These are phyloP conservation scores for Quercus gilva DNA, from an alignment of 306 rosid species.

Conservation along the genomic window DNA sequence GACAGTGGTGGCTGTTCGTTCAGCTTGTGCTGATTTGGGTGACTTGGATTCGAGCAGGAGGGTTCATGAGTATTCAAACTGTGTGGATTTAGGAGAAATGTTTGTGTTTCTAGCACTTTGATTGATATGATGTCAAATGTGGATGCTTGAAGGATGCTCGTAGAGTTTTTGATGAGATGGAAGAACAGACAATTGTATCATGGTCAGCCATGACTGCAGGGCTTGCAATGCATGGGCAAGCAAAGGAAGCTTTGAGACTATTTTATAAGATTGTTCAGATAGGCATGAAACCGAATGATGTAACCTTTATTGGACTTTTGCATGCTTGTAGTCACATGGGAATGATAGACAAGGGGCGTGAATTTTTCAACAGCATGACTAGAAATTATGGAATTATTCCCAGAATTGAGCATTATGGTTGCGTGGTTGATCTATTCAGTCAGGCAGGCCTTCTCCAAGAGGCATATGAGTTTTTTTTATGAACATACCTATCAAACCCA, in stretches of 20 bases:
- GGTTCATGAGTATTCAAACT: constrained; percentile 38
- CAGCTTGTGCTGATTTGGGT: constrained; percentile 56
- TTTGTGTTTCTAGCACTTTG: constrained; percentile 37
- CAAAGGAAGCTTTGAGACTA: constrained; percentile 43
- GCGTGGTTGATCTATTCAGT: constrained; percentile 57
- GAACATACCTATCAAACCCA: constrained; percentile 52
- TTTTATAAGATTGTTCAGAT: constrained; percentile 33
- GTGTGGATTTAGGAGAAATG: constrained; percentile 32
- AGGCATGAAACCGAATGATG: constrained; percentile 45
- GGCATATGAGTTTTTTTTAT: constrained; percentile 47
- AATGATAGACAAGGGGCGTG: constrained; percentile 43
- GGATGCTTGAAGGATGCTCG: constrained; percentile 53
- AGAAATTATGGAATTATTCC: constrained; percentile 45
- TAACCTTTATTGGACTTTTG: constrained; percentile 45
- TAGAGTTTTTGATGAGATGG: constrained; percentile 31
- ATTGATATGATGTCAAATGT: constrained; percentile 57
- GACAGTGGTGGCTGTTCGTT: constrained; percentile 44
- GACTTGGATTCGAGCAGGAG: constrained; percentile 45
- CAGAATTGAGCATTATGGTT: constrained; percentile 52
- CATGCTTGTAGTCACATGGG: constrained; percentile 69
- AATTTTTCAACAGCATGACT: constrained; percentile 43
- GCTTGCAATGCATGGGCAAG: constrained; percentile 48
- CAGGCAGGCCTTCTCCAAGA: constrained; percentile 51
- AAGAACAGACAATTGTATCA: constrained; percentile 44
- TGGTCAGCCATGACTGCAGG: constrained; percentile 59